phyloP scores from a whole-genome alignment of 2,329 filamentous ascomycete species.

The Claviceps digitariae region DNA sequence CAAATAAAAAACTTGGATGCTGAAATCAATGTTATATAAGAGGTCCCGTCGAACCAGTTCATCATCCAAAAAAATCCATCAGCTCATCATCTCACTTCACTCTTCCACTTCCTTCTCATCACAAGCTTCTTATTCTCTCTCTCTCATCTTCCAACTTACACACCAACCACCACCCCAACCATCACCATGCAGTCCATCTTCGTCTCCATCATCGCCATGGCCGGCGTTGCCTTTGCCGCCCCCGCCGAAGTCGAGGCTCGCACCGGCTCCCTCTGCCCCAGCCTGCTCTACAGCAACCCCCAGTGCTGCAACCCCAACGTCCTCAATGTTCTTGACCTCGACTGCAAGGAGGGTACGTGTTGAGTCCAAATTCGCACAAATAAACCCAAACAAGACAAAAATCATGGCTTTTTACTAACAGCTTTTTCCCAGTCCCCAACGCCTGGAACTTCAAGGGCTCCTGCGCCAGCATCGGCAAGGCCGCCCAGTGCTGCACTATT shows the following conservation, averaged over 20 bases:
- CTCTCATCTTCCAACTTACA: background rate
- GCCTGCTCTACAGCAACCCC: slow-evolving; percentile 1
- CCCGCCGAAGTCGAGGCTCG: slow-evolving; percentile 2
- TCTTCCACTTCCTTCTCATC: background rate
- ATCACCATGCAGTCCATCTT: slow-evolving; percentile 3
- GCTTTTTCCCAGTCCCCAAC: background rate
- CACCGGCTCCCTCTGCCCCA: background rate
- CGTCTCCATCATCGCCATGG: slow-evolving; percentile 1
- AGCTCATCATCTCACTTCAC: background rate
- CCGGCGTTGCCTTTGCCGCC: background rate
- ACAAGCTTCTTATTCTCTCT: background rate
- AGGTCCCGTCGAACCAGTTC: background rate
- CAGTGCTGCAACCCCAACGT: slow-evolving; percentile 7
- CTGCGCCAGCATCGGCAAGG: background rate
- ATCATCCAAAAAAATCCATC: background rate
- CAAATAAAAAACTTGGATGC: too few relatives aligned
- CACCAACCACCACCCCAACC: background rate
- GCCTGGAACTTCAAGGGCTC: slow-evolving; percentile 1
- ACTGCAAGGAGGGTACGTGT: slow-evolving; percentile 6
- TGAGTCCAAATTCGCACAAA: too few relatives aligned
- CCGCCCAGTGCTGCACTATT: slow-evolving; percentile 5
- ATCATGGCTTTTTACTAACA: too few relatives aligned
- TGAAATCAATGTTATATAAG: background rate
- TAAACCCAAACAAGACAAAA: too few relatives aligned
- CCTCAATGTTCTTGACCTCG: slow-evolving; percentile 1